Conservation (phyloP, 352 stramenopile genomes). For the Peronospora belbahrii region DNA sequence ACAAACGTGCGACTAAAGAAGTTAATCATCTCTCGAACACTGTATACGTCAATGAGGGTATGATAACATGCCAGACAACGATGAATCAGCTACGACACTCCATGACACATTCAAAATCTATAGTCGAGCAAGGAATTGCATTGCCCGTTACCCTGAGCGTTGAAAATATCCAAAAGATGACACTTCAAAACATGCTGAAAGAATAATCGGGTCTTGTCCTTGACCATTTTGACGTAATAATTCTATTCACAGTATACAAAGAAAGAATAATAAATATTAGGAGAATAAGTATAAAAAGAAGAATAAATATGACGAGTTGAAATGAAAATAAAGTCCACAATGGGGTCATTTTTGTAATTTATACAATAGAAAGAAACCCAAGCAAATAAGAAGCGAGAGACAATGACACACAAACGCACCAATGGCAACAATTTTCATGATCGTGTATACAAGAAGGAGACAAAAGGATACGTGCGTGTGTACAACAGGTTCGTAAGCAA, state of each 20-base stretch:
- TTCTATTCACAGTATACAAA: constrained; percentile 29
- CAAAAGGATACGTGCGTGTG: no score
- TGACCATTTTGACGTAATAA: constrained; percentile 59
- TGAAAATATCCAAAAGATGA: constrained; percentile 85
- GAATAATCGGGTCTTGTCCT: constrained; percentile 54
- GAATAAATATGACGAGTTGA: no score
- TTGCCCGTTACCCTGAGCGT: constrained; percentile 50
- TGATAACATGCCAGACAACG: background rate
- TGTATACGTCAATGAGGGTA: constrained; percentile 18
- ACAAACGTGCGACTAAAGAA: constrained; percentile 99
- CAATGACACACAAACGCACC: constrained; percentile 27
- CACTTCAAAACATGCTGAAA: constrained; percentile 63
- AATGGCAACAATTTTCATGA: constrained; percentile 85
- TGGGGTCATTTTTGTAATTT: no score
- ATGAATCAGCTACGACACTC: background rate
- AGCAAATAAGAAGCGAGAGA: background rate
- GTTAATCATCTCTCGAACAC: constrained; percentile 96
- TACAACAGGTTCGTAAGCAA: no score
- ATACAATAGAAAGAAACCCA: background rate
- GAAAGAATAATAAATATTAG: background rate
- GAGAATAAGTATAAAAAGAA: no score
- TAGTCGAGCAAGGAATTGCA: no score
- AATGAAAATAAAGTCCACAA: no score
- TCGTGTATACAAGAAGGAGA: background rate
- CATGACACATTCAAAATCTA: no score